phyloP scores from a whole-genome alignment of 306 rosid genomes.

The Hippophae gyantsensis region DNA sequence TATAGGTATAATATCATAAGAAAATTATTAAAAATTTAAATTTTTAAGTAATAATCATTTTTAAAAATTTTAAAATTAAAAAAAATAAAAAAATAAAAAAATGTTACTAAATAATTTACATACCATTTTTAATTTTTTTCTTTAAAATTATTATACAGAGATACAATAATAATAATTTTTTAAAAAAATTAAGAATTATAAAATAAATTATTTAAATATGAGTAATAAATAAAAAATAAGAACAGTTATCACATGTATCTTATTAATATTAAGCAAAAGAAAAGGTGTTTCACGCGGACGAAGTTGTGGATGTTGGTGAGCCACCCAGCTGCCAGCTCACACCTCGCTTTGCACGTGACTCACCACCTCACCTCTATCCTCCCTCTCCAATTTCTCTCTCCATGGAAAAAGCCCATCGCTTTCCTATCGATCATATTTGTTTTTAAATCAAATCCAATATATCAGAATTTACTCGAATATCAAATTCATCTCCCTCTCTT shows the following conservation, averaged over 20 bases:
- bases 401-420: conserved; percentile 36
- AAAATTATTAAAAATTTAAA: no score
- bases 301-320: conserved; percentile 95
- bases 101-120: no score
- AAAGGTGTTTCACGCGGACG: conserved; percentile 56
- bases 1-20: no score
- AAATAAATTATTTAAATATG: neutral
- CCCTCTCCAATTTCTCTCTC: conserved; percentile 13
- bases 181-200: neutral
- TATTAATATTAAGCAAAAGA: neutral
- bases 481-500: conserved; percentile 21
- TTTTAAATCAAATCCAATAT: neutral
- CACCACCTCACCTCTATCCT: conserved; percentile 18
- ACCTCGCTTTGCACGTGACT: conserved; percentile 72
- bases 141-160: no score
- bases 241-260: no score
- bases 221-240: neutral
- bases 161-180: no score
- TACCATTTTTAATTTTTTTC: no score
- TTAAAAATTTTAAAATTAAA: no score
- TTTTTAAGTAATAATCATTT: no score
- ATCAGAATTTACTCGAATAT: neutral
- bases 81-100: no score
- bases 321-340: conserved; percentile 88
- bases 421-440: conserved; percentile 19